phyloP scores from a whole-genome alignment of 1,284 basidiomycete species.

The Puccinia hordei region DNA sequence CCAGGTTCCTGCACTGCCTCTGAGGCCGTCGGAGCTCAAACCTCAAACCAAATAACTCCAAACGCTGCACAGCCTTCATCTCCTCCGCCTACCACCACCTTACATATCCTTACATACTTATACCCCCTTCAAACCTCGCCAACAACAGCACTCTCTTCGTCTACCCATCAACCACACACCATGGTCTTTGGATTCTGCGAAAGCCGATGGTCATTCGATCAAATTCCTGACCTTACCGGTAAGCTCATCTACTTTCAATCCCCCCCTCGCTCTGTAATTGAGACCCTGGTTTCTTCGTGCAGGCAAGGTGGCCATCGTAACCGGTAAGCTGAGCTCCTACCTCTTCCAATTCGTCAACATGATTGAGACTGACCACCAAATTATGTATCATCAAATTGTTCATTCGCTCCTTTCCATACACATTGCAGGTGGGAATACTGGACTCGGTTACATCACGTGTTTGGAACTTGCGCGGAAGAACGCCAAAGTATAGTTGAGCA shows the following conservation, averaged over 20 bases:
- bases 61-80: neutral
- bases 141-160: neutral
- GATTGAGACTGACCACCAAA: too few species aligned
- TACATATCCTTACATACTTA: too few species aligned
- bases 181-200: conserved; percentile 41
- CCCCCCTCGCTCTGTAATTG: too few species aligned
- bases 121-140: too few species aligned
- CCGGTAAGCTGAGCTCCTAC: conserved; percentile 3
- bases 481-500: conserved; percentile 42
- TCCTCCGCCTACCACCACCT: too few species aligned
- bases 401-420: neutral
- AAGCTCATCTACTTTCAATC: too few species aligned
- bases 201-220: neutral
- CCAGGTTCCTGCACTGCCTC: too few species aligned
- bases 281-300: too few species aligned
- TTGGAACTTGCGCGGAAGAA: conserved; percentile 39
- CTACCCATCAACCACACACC: neutral
- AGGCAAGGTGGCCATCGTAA: conserved; percentile 35
- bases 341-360: too few species aligned
- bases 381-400: too few species aligned
- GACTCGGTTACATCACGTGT: conserved; percentile 34
- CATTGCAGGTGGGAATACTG: conserved; percentile 28
- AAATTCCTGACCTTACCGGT: conserved; percentile 42
- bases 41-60: too few species aligned
- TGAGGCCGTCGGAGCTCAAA: too few species aligned